A percentile compares a stretch with the other conserved stretches of the same genome.
These are phyloP conservation scores for Trypanosoma conorhini DNA, from an alignment of 208 protist genomes.

Conservation along the genomic window DNA sequence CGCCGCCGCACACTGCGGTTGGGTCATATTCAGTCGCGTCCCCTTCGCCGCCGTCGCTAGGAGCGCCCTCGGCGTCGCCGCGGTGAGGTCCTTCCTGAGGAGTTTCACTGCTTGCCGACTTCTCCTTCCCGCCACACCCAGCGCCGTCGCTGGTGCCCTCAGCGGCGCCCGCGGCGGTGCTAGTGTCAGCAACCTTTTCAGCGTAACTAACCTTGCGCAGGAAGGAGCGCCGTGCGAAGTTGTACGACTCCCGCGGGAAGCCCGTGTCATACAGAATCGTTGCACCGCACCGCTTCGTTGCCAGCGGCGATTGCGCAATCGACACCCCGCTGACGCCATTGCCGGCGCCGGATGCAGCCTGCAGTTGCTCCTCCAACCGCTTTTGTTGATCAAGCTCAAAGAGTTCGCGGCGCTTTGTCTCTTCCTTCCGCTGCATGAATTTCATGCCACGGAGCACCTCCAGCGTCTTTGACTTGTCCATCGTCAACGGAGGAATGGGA, in stretches of 20 bases:
- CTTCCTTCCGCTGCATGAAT: constrained; percentile 93
- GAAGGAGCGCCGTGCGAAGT: constrained; percentile 45
- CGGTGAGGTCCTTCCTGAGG: constrained; percentile 20
- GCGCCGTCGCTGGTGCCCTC: neutral
- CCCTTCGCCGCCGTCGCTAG: constrained; percentile 10
- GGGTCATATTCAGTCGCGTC: constrained; percentile 30
- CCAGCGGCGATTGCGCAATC: neutral
- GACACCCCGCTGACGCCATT: neutral
- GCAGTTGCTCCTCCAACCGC: constrained; percentile 46
- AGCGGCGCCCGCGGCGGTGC: neutral
- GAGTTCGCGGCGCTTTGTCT: constrained; percentile 69
- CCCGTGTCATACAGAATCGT: constrained; percentile 59
- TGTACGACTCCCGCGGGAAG: constrained; percentile 51
- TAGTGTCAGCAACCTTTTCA: neutral
- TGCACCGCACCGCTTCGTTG: neutral
- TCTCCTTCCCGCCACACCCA: neutral
- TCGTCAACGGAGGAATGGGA: constrained; percentile 8
- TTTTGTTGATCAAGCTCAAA: constrained; percentile 72
- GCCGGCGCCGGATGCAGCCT: constrained; percentile 1
- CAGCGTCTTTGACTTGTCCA: constrained; percentile 83
- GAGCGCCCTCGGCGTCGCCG: constrained; percentile 1
- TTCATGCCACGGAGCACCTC: constrained; percentile 89
- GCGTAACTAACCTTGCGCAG: neutral
- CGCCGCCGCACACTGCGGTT: constrained; percentile 20
- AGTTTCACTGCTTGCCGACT: constrained; percentile 1